phyloP scores from a whole-genome alignment of 306 rosid species.

The Pyrus communis region DNA sequence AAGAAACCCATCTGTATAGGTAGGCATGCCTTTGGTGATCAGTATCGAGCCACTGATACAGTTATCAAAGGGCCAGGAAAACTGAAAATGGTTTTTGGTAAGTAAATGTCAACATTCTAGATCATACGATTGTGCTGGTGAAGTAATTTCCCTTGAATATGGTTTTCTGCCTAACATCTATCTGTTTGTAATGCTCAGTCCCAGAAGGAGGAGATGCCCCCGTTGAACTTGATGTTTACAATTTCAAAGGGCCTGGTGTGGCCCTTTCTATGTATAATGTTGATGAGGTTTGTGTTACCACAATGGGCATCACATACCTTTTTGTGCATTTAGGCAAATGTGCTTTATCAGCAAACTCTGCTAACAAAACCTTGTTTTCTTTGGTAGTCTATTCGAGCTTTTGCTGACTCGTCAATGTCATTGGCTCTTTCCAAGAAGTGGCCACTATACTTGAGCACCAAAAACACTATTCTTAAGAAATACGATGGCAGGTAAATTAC shows the following conservation, averaged over 20 bases:
- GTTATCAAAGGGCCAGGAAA: slow-evolving; percentile 74
- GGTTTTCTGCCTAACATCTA: slow-evolving; percentile 4
- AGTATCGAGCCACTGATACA: slow-evolving; percentile 89
- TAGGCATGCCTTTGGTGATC: slow-evolving; percentile 98
- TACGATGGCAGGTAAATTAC: slow-evolving; percentile 88
- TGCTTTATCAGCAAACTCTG: not conserved
- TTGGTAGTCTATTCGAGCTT: slow-evolving; percentile 75
- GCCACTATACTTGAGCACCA: slow-evolving; percentile 96
- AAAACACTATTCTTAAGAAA: slow-evolving; percentile 89
- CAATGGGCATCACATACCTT: not conserved
- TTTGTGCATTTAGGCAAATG: not conserved
- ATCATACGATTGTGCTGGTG: slow-evolving; percentile 7
- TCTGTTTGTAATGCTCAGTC: slow-evolving; percentile 37
- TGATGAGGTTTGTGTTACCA: slow-evolving; percentile 63
- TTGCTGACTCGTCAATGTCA: slow-evolving; percentile 92
- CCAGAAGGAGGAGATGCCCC: slow-evolving; percentile 70
- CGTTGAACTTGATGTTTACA: slow-evolving; percentile 69
- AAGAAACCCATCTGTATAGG: slow-evolving; percentile 96
- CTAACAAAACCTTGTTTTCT: slow-evolving; percentile 7
- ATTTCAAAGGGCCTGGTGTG: slow-evolving; percentile 86
- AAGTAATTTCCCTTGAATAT: not conserved
- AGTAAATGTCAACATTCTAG: slow-evolving; percentile 15
- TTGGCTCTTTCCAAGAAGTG: slow-evolving; percentile 77
- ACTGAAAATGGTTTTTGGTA: slow-evolving; percentile 93
- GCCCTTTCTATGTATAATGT: slow-evolving; percentile 94